Evolutionary conservation across 306 rosid genomes (phyloP), one percentile per base, ranked within the genome.

Genomic region (Rubus idaeus): DNA sequence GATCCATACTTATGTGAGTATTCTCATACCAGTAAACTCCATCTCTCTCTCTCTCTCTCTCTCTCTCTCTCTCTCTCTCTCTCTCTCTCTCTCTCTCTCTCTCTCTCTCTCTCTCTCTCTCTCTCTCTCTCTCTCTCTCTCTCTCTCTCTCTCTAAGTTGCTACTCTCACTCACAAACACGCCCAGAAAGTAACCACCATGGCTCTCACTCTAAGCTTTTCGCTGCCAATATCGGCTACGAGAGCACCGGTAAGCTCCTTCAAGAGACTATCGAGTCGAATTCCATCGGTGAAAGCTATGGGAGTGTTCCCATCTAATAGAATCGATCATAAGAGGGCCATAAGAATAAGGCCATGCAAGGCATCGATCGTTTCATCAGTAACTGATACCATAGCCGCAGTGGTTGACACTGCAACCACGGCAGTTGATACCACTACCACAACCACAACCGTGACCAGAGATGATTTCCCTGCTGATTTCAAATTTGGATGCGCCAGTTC

Each of bases 241-340:
- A 56, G 30, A 20, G 26, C 6, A 30, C 61, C 23, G 12, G 10
- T 56, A 11, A 56, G 61, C 61, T 56, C 61, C 61, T 56, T 56
- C 26, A 56, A n/a, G 61, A 56, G 61, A 20, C 30, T 20, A 20
- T 12, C 61, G 4, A 56, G 26, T 12, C 12, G 61, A 14, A 2
- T 8, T 7, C 30, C 30, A 20, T 3, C 26, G 3, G 61, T 20
- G 26, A 56, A 56, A 56, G 30, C 61, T 2, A 35, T 18, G 6
- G 61, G 61, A 56, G 61, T 56, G 23, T 56, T n/a, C 30, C 61
- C 61, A 56, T n/a, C 61, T n/a, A 56, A n/a, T 30, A 56, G 61
- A 56, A 56, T 56, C 7, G 61, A 56, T 56, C 61, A 56, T 6
- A 56, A n/a, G 30, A 56, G 30, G 26, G 23, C 61, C 61, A 8